A percentile compares a stretch with the other conserved stretches of the same genome.
phyloP scores from a whole-genome alignment of 2,329 filamentous ascomycete genomes.

The Penicillium olsonii region DNA sequence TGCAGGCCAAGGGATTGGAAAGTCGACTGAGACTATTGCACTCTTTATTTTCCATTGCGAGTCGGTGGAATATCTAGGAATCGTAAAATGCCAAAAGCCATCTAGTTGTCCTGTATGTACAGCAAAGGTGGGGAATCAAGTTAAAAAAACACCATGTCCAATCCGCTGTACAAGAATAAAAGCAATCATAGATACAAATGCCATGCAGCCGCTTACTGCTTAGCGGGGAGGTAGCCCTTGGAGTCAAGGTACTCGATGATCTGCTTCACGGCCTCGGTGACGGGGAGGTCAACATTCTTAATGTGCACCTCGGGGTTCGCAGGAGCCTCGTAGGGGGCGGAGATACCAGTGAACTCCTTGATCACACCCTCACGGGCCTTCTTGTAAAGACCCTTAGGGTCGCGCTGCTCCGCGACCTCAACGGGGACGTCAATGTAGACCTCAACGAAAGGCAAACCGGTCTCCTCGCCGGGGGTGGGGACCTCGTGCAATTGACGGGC shows the following conservation, averaged over 20 bases:
- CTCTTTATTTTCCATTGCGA: background rate
- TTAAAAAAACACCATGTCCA: constrained; percentile 9
- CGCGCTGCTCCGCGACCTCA: constrained; percentile 88
- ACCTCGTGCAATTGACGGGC: constrained; percentile 78
- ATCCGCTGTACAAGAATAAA: constrained; percentile 14
- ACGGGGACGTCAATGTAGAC: constrained; percentile 90
- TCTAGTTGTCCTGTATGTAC: constrained; percentile 21
- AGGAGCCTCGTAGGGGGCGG: constrained; percentile 91
- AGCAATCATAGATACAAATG: constrained; percentile 3
- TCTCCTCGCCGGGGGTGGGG: constrained; percentile 57
- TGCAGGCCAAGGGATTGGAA: background rate
- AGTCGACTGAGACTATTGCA: background rate
- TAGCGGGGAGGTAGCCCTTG: constrained; percentile 61
- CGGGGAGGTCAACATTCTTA: constrained; percentile 74
- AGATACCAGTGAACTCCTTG: constrained; percentile 96
- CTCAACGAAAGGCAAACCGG: constrained; percentile 82
- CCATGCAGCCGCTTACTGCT: constrained; percentile 26
- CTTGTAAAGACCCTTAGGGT: constrained; percentile 97
- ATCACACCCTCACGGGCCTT: constrained; percentile 92
- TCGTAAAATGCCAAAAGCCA: constrained; percentile 10
- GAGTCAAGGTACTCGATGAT: constrained; percentile 78
- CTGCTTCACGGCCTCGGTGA: constrained; percentile 84
- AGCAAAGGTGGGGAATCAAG: constrained; percentile 13
- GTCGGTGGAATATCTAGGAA: too few species aligned
- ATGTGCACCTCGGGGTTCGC: constrained; percentile 84